A percentile compares a stretch with the other conserved stretches of the same genome.
Conservation (phyloP, 352 stramenopile genomes). For the Blastocystis sp. region DNA sequence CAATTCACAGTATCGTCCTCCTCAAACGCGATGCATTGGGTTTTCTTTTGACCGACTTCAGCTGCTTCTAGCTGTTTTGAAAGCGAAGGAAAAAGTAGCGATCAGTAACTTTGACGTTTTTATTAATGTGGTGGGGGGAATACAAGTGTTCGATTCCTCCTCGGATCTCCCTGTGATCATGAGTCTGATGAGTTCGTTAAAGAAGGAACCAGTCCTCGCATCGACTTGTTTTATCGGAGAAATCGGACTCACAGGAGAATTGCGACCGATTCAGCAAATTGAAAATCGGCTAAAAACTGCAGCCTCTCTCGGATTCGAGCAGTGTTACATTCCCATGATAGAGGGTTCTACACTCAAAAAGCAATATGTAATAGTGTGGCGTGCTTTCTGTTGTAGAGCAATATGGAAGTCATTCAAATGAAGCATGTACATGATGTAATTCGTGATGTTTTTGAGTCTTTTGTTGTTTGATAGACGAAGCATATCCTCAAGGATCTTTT, state of each 20-base stretch:
- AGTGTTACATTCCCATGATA: conserved; percentile 10
- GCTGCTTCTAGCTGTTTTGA: conserved; percentile 26
- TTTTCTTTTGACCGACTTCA: conserved; percentile 35
- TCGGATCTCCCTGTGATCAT: conserved; percentile 44
- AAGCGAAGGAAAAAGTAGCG: neutral
- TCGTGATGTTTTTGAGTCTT: conserved; percentile 24
- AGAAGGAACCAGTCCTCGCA: neutral
- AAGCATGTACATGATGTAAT: conserved; percentile 22
- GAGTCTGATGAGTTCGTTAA: conserved; percentile 42
- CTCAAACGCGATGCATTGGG: neutral
- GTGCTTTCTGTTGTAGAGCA: neutral
- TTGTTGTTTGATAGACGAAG: neutral
- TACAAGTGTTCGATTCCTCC: conserved; percentile 22
- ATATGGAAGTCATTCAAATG: conserved; percentile 35
- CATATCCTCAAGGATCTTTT: conserved; percentile 30
- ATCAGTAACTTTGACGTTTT: conserved; percentile 15
- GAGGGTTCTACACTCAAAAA: neutral
- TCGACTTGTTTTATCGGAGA: conserved; percentile 52
- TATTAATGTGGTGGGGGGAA: conserved; percentile 26
- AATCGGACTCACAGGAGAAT: conserved; percentile 43
- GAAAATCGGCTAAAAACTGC: conserved; percentile 40
- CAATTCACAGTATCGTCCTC: conserved; percentile 17
- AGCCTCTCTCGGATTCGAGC: conserved; percentile 22
- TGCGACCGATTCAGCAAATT: conserved; percentile 33
- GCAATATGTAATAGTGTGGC: neutral